phyloP scores from a whole-genome alignment of 257 asterid genomes.

The Paraleonurus japonicus region DNA sequence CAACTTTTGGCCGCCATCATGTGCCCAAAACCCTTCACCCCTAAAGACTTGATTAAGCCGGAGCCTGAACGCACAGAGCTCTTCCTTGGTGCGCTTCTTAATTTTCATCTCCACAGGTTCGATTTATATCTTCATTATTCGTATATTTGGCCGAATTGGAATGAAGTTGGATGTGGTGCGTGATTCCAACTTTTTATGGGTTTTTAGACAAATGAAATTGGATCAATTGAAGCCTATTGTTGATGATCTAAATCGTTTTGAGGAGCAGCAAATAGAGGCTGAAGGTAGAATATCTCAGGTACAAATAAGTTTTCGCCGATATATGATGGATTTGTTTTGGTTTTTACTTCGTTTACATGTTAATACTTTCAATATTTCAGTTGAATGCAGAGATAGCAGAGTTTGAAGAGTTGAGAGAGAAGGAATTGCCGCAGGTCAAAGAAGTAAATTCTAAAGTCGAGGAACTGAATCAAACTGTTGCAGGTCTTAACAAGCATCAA shows the following conservation, averaged over 20 bases:
- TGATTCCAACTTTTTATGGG: neutral
- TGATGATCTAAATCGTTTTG: conserved; percentile 54
- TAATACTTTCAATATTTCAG: conserved; percentile 36
- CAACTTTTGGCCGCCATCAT: conserved; percentile 41
- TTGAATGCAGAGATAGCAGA: conserved; percentile 58
- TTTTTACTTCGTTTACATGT: conserved; percentile 14
- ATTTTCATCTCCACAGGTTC: conserved; percentile 72
- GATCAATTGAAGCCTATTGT: conserved; percentile 41
- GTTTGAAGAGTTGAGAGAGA: conserved; percentile 53
- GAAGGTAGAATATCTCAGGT: conserved; percentile 68
- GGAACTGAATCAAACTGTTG: conserved; percentile 63
- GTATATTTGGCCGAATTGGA: neutral
- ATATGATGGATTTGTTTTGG: neutral
- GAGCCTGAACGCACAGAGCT: conserved; percentile 67
- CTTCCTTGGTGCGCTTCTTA: conserved; percentile 76
- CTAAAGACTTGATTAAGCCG: conserved; percentile 73
- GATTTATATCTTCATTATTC: neutral
- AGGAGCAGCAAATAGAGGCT: conserved; percentile 44
- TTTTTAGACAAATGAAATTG: conserved; percentile 51
- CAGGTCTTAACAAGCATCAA: conserved; percentile 74
- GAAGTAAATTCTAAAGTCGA: conserved; percentile 56
- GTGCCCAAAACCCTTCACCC: conserved; percentile 62
- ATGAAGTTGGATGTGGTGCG: neutral
- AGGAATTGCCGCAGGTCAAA: conserved; percentile 65
- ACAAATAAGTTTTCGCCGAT: conserved; percentile 13